Conservation (phyloP, 2,329 filamentous ascomycete species). For the Biscogniauxia mediterranea region DNA sequence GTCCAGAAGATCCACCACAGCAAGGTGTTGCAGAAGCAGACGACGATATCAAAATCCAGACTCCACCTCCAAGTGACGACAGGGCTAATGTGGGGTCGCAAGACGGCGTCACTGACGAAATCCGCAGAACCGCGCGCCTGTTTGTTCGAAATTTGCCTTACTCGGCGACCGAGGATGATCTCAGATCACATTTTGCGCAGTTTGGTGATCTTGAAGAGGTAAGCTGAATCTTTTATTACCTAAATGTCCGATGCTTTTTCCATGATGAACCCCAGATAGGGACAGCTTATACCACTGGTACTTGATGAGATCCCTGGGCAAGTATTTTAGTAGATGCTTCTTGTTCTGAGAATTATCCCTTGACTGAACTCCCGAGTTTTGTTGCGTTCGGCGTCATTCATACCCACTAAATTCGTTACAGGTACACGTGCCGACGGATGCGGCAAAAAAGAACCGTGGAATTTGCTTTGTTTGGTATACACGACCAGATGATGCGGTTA, state of each 20-base stretch:
- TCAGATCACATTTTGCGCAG: conserved; percentile 67
- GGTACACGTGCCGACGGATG: conserved; percentile 82
- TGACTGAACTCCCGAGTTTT: conserved; percentile 27
- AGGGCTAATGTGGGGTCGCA: conserved; percentile 35
- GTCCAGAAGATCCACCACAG: neutral
- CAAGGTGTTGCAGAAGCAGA: conserved; percentile 14
- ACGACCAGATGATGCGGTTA: conserved; percentile 68
- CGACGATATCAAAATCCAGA: conserved; percentile 18
- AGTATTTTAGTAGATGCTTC: conserved; percentile 99
- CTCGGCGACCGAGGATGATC: conserved; percentile 71
- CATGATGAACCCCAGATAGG: conserved; percentile 99
- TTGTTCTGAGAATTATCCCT: conserved; percentile 67
- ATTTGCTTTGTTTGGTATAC: conserved; percentile 84
- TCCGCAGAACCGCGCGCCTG: conserved; percentile 71
- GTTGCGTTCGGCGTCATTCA: conserved; percentile 20
- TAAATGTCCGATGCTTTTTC: conserved; percentile 35
- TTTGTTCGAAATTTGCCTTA: conserved; percentile 91
- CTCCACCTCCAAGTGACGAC: conserved; percentile 12
- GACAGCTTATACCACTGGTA: conserved; percentile 95
- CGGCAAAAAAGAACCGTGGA: conserved; percentile 74
- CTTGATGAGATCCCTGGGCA: conserved; percentile 87
- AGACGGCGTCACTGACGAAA: conserved; percentile 52
- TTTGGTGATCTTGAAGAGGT: conserved; percentile 87
- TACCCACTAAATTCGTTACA: conserved; percentile 50
- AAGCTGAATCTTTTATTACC: conserved; percentile 43